Percentiles rank a stretch among this genome's conserved stretches.
These are phyloP conservation scores for Lentinus brumalis DNA, from an alignment of 768 basidiomycete genomes.

Conservation along the genomic window DNA sequence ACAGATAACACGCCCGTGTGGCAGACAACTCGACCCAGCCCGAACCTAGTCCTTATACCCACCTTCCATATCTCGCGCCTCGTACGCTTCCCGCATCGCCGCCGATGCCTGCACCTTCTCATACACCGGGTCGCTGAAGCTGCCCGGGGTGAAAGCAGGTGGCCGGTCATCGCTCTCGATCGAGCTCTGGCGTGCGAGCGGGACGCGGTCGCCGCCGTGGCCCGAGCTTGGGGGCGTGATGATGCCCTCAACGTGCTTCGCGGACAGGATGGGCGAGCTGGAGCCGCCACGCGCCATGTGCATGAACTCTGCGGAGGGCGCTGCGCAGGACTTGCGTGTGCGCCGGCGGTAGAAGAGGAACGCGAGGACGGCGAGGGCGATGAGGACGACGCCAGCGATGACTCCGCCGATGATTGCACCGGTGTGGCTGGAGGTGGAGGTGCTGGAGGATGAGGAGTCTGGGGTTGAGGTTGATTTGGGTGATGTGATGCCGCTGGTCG, in stretches of 20 bases:
- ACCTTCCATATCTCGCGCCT: neutral
- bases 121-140: slow-evolving; percentile 24
- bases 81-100: slow-evolving; percentile 13
- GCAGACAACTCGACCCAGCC: neutral
- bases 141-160: slow-evolving; percentile 27
- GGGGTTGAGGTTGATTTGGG: neutral
- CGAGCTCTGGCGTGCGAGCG: slow-evolving; percentile 11
- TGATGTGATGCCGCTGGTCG: too few relatives aligned
- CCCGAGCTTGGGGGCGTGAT: neutral
- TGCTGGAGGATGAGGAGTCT: neutral
- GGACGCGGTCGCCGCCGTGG: neutral
- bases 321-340: slow-evolving; percentile 34
- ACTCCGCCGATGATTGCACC: slow-evolving; percentile 58
- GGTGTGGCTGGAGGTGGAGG: slow-evolving; percentile 19
- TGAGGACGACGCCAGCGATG: slow-evolving; percentile 48
- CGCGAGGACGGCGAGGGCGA: slow-evolving; percentile 24
- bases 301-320: slow-evolving; percentile 63
- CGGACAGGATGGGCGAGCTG: neutral
- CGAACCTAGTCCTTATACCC: neutral
- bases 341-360: slow-evolving; percentile 45
- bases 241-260: neutral
- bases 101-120: slow-evolving; percentile 28
- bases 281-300: slow-evolving; percentile 4
- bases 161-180: slow-evolving; percentile 17
- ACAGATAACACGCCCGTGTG: neutral